Evolutionary conservation across 306 rosid genomes (phyloP).

Genomic region (Sechiopsis laciniata): DNA sequence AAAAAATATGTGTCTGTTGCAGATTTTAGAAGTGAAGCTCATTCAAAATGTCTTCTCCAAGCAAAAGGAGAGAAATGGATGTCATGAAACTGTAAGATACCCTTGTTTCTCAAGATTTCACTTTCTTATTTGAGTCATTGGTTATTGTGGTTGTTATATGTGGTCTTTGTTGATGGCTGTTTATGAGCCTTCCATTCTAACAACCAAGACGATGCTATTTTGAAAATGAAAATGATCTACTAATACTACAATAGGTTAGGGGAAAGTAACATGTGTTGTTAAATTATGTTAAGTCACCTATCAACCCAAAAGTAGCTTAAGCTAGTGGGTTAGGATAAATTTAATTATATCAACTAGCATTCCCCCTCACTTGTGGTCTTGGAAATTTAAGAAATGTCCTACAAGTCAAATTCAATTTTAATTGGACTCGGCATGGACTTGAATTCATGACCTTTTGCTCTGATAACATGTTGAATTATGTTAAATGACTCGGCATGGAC

Average conservation of each 20-base stretch:
- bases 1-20: conserved; percentile 20
- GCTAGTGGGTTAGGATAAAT: too few species aligned
- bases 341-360: too few species aligned
- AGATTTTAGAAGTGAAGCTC: conserved; percentile 43
- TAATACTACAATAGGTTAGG: not conserved
- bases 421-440: too few species aligned
- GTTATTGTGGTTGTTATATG: not conserved
- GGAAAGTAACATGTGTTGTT: not conserved
- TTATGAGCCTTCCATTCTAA: conserved; percentile 10
- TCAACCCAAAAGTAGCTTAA: too few species aligned
- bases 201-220: not conserved
- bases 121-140: not conserved
- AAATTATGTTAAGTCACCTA: too few species aligned
- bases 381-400: too few species aligned
- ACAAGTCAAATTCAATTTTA: too few species aligned
- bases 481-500: too few species aligned
- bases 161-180: not conserved
- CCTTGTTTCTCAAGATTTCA: not conserved
- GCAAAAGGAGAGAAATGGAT: conserved; percentile 99
- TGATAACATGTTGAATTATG: too few species aligned
- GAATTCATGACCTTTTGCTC: too few species aligned
- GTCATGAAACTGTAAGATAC: conserved; percentile 91
- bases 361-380: too few species aligned
- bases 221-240: not conserved
- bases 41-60: conserved; percentile 89